These are phyloP conservation scores for Athelia sp. DNA, from an alignment of 1,284 basidiomycete species.

Conservation along the genomic window DNA sequence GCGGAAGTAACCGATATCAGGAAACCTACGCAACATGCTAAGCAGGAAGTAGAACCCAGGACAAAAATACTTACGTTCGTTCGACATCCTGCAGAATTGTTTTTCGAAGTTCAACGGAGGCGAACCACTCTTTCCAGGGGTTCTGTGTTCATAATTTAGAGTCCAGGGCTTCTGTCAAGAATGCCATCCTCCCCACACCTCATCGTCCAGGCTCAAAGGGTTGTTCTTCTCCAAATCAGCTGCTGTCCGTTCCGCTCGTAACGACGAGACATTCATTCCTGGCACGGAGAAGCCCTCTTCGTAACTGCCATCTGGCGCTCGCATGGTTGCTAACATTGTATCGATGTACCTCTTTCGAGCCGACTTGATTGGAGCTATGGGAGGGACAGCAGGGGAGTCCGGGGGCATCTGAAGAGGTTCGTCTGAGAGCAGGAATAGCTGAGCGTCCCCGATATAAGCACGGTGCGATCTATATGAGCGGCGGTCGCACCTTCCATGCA, in stretches of 20 bases:
- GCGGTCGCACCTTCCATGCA: slow-evolving; percentile 37
- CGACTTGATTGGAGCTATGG: slow-evolving; percentile 40
- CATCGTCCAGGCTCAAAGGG: slow-evolving; percentile 80
- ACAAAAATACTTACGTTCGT: slow-evolving; percentile 60
- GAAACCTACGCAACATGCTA: slow-evolving; percentile 54
- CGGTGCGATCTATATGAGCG: neutral
- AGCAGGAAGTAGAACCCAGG: slow-evolving; percentile 6
- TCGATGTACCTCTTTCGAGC: slow-evolving; percentile 48
- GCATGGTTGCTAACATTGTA: slow-evolving; percentile 59
- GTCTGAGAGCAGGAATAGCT: slow-evolving; percentile 58
- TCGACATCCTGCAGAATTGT: slow-evolving; percentile 90
- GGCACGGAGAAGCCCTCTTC: slow-evolving; percentile 60
- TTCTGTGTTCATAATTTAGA: slow-evolving; percentile 43
- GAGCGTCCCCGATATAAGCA: neutral
- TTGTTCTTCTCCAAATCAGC: slow-evolving; percentile 71
- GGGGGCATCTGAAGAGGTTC: slow-evolving; percentile 53
- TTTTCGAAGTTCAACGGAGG: slow-evolving; percentile 79
- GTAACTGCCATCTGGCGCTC: slow-evolving; percentile 75
- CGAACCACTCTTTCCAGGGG: slow-evolving; percentile 92
- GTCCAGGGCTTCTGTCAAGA: slow-evolving; percentile 2
- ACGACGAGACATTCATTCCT: slow-evolving; percentile 36
- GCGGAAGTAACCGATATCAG: slow-evolving; percentile 86
- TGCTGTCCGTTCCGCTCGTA: slow-evolving; percentile 25
- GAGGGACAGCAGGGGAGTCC: slow-evolving; percentile 35
- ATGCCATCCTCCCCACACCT: slow-evolving; percentile 38